A percentile compares a stretch with the other conserved stretches of the same genome.
These are phyloP conservation scores for Penicillium simplicissimum DNA, from an alignment of 495 filamentous ascomycete species.

Conservation along the genomic window DNA sequence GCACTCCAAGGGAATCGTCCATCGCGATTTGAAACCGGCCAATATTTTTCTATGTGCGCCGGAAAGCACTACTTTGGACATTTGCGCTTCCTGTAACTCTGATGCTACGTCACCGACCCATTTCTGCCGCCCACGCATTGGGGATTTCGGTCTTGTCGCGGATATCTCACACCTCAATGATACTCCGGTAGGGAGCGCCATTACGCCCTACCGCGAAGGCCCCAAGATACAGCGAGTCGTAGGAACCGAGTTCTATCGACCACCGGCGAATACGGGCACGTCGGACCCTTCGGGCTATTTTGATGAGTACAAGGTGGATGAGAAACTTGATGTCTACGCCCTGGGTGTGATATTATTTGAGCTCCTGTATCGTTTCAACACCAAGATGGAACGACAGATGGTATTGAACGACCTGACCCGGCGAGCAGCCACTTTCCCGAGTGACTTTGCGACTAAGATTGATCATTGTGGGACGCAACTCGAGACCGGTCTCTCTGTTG, in stretches of 20 bases:
- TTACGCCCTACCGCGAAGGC: slow-evolving; percentile 19
- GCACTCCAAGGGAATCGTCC: slow-evolving; percentile 60
- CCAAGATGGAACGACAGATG: slow-evolving; percentile 55
- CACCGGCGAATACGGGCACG: slow-evolving; percentile 25
- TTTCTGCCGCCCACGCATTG: slow-evolving; percentile 53
- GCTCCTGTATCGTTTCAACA: slow-evolving; percentile 50
- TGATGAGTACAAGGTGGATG: slow-evolving; percentile 44
- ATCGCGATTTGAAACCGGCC: slow-evolving; percentile 72
- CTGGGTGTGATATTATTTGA: slow-evolving; percentile 57
- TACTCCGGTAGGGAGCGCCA: slow-evolving; percentile 12
- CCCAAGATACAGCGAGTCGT: slow-evolving; percentile 39
- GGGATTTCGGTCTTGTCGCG: slow-evolving; percentile 56
- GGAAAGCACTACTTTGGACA: slow-evolving; percentile 27
- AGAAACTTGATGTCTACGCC: slow-evolving; percentile 56
- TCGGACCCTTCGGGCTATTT: slow-evolving; percentile 9
- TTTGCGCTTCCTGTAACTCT: slow-evolving; percentile 36
- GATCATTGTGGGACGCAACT: slow-evolving; percentile 35
- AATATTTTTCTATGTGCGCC: slow-evolving; percentile 61
- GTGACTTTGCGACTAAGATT: slow-evolving; percentile 41
- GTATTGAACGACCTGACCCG: slow-evolving; percentile 48
- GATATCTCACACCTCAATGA: slow-evolving; percentile 50
- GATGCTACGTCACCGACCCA: slow-evolving; percentile 23
- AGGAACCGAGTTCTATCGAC: slow-evolving; percentile 52
- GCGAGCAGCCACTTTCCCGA: slow-evolving; percentile 31
- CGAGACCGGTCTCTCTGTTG: slow-evolving; percentile 32